Evolutionary conservation across 208 protist species (phyloP).

Genomic region (Crithidia thermophila): DNA sequence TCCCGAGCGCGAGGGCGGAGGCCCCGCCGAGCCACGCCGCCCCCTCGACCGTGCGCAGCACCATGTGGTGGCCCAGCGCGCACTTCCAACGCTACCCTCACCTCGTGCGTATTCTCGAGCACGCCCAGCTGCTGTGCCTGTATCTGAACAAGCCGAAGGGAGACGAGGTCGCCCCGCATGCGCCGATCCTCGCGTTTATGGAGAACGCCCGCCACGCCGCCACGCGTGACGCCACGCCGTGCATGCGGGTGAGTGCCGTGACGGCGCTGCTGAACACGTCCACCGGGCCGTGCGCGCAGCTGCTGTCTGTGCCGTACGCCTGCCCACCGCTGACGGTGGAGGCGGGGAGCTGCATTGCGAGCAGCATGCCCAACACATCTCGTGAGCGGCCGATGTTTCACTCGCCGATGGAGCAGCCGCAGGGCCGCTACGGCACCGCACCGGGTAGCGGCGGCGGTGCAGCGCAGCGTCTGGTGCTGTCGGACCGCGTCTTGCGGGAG

Average conservation of each 20-base stretch:
- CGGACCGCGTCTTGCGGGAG: constrained; percentile 28
- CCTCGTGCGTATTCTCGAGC: constrained; percentile 45
- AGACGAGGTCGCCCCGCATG: background rate
- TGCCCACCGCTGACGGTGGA: constrained; percentile 24
- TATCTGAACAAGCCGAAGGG: constrained; percentile 18
- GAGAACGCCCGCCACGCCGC: constrained; percentile 3
- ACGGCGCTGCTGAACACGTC: constrained; percentile 47
- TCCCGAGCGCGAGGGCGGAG: constrained; percentile 2
- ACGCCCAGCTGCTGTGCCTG: constrained; percentile 36
- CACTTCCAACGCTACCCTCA: constrained; percentile 37
- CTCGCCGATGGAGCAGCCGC: constrained; percentile 15
- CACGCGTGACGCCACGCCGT: constrained; percentile 6
- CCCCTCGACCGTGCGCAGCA: constrained; percentile 4
- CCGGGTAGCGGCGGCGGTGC: background rate
- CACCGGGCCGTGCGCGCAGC: constrained; percentile 44
- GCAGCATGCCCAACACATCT: constrained; percentile 6
- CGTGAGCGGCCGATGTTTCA: constrained; percentile 9
- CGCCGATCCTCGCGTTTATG: constrained; percentile 6
- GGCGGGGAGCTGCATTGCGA: constrained; percentile 3
- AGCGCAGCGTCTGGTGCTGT: constrained; percentile 6
- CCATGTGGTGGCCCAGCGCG: constrained; percentile 62
- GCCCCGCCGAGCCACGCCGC: background rate
- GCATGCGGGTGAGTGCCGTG: constrained; percentile 34
- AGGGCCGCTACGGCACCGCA: constrained; percentile 8
- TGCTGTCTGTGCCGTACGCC: constrained; percentile 44